These are phyloP conservation scores for Psilocybe sp. DNA, from an alignment of 768 basidiomycete genomes.

Conservation along the genomic window DNA sequence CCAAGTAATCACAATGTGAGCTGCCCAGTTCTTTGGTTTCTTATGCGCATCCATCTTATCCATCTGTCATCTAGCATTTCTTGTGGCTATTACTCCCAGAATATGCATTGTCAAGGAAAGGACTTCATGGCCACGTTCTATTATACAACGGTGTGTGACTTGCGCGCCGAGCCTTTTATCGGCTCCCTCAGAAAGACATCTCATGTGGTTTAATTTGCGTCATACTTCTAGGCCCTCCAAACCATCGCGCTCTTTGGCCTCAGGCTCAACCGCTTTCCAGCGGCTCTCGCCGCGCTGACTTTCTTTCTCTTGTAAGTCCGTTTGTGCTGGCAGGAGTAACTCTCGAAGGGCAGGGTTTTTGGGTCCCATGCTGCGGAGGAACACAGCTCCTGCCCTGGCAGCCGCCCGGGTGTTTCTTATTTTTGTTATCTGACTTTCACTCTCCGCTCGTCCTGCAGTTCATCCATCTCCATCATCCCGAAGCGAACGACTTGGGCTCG, in stretches of 20 bases:
- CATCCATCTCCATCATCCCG: slow-evolving; percentile 39
- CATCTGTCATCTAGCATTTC: slow-evolving; percentile 24
- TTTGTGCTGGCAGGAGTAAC: background rate
- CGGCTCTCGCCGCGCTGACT: slow-evolving; percentile 49
- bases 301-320: slow-evolving; percentile 52
- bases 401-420: background rate
- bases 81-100: slow-evolving; percentile 38
- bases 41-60: slow-evolving; percentile 21
- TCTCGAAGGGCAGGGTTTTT: too few relatives aligned
- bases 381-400: too few relatives aligned
- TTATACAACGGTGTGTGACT: slow-evolving; percentile 37
- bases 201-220: too few relatives aligned
- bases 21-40: slow-evolving; percentile 34
- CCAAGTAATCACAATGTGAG: slow-evolving; percentile 53
- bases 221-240: slow-evolving; percentile 41
- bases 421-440: background rate
- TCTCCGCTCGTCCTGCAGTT: slow-evolving; percentile 17
- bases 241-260: slow-evolving; percentile 73
- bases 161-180: background rate
- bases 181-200: too few relatives aligned
- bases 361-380: too few relatives aligned
- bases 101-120: slow-evolving; percentile 30
- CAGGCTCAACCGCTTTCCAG: slow-evolving; percentile 64
- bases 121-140: slow-evolving; percentile 50
- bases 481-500: slow-evolving; percentile 29